These are phyloP conservation scores for Posidonia oceanica DNA, from an alignment of 116 monocot species.

Conservation along the genomic window DNA sequence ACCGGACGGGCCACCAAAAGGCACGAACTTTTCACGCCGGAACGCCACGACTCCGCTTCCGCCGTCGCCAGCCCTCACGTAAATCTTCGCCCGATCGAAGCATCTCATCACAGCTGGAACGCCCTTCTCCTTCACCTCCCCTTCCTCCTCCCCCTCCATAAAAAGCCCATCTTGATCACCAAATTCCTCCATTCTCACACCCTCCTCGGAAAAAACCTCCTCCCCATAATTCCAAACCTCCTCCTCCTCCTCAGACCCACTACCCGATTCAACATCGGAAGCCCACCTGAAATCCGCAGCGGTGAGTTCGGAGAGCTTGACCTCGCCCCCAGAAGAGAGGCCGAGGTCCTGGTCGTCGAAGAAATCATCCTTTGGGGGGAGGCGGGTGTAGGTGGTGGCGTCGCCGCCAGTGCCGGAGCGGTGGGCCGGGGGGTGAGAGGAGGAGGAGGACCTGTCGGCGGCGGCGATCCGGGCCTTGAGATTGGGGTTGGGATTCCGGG, in stretches of 20 bases:
- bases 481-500: constrained; percentile 4
- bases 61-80: constrained; percentile 79
- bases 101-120: constrained; percentile 95
- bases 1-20: constrained; percentile 87
- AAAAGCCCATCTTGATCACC: background rate
- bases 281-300: background rate
- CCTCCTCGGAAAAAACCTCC: constrained; percentile 1
- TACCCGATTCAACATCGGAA: constrained; percentile 7
- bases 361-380: constrained; percentile 56
- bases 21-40: constrained; percentile 84
- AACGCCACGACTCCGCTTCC: constrained; percentile 93
- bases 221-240: constrained; percentile 4
- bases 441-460: background rate
- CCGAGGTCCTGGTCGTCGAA: background rate
- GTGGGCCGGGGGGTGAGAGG: constrained; percentile 9
- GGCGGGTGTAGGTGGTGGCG: constrained; percentile 72
- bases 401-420: constrained; percentile 15
- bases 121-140: constrained; percentile 78
- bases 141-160: constrained; percentile 19
- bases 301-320: constrained; percentile 38
- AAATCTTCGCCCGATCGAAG: constrained; percentile 87
- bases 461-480: constrained; percentile 2
- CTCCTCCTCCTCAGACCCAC: constrained; percentile 25
- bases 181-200: background rate
- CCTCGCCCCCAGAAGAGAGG: constrained; percentile 5